Base-by-base conservation (phyloP, 768 basidiomycete species). In the Collybia nuda region DNA sequence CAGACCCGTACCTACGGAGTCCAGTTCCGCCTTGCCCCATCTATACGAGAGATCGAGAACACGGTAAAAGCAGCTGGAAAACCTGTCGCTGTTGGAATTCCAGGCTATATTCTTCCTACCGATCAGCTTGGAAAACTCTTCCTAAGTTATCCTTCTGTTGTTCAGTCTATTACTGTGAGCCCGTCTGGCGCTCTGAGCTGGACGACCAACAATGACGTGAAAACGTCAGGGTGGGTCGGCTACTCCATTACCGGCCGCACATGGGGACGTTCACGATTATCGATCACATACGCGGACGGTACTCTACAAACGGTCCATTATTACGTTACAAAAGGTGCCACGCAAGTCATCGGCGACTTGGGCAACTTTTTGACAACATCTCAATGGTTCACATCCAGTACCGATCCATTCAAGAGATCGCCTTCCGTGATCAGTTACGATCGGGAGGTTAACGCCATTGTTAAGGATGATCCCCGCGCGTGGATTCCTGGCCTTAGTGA, bases 401-500 rank as follows among this genome's bases (percentile, higher is more conserved):
- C 70, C 0, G 80, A 82, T 54, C 79, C 81, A 0, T 82, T 82
- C 69, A 66, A 64, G 38, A 67, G 80, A 14, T 78, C 80, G 6
- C 80, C 80, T 7, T 76, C 76, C 5, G 75, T 80, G 17, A 78
- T 80, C 50, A 77, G 74, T 53, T 82, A 79, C 53, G 80, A 82
- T 52, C 69, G 79, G 7, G 67, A 75, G 47, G 77, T 75, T 2
- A 75, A 81, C 52, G 74, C 75, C 6, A 50, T 73, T 1, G 78
- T 82, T 1, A 71, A 61, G 54, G 73, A 81, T 54, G 81, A 81
- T 48, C 69, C 77, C 12, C 62, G 81, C 35, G 78, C 79, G 12
- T 82, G 81, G 81, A 82, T 82, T 45, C 74, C 79, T n/a, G 81
- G 81, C 0, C 56, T 81, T 51, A 80, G 78, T 44, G 80, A 82